phyloP scores from a whole-genome alignment of 306 rosid species.

The Quercus gilva region DNA sequence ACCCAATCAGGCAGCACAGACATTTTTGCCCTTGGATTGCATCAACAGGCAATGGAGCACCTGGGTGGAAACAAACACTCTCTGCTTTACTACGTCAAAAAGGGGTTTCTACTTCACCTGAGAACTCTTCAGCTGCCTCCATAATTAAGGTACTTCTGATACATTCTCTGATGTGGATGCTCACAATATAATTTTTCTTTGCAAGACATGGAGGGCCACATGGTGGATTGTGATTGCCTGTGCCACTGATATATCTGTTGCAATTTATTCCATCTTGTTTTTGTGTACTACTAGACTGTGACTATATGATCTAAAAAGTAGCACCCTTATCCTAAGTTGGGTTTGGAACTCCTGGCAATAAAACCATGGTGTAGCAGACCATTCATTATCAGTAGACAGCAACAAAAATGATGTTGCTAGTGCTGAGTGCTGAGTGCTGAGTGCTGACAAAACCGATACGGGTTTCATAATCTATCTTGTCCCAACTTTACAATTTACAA shows the following conservation, averaged over 20 bases:
- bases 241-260: neutral
- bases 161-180: neutral
- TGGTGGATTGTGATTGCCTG: constrained; percentile 13
- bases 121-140: constrained; percentile 45
- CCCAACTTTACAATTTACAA: neutral
- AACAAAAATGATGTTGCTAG: neutral
- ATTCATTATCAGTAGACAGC: neutral
- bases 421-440: neutral
- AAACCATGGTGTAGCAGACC: neutral
- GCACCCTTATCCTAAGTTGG: constrained; percentile 6
- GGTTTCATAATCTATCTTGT: neutral
- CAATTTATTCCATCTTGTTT: constrained; percentile 4
- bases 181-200: neutral
- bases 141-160: constrained; percentile 57
- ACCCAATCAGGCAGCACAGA: constrained; percentile 91
- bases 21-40: constrained; percentile 98
- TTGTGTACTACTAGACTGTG: neutral
- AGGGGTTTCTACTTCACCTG: constrained; percentile 40
- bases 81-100: constrained; percentile 63
- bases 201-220: constrained; percentile 6
- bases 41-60: constrained; percentile 44
- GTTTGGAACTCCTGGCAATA: constrained; percentile 16
- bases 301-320: neutral
- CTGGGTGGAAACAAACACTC: constrained; percentile 90
- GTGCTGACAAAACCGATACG: neutral